These are phyloP conservation scores for Ceratobasidium sp. DNA, from an alignment of 1,284 basidiomycete genomes.

Conservation along the genomic window DNA sequence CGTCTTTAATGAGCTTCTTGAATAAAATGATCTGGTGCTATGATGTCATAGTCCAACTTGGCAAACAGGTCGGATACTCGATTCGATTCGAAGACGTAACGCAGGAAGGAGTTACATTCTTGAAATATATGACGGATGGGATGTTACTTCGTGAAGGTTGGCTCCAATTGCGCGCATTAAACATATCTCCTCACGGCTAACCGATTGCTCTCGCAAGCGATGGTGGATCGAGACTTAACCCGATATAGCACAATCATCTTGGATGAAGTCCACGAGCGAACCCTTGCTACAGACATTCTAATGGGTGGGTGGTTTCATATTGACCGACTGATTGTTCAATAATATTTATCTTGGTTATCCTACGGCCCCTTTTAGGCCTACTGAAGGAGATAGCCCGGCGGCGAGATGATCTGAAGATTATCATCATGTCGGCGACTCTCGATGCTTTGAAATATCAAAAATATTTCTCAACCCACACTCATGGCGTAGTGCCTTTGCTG, in stretches of 20 bases:
- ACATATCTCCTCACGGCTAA: background rate
- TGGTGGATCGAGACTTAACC: conserved; percentile 90
- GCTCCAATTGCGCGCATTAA: background rate
- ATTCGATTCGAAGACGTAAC: conserved; percentile 99
- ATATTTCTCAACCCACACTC: conserved; percentile 73
- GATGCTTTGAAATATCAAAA: conserved; percentile 97
- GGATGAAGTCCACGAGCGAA: conserved; percentile 98
- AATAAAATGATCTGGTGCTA: background rate
- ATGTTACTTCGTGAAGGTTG: conserved; percentile 61
- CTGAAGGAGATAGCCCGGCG: conserved; percentile 78
- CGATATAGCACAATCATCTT: conserved; percentile 98
- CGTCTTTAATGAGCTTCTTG: conserved; percentile 62
- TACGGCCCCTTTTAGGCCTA: conserved; percentile 82
- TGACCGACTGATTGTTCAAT: too few relatives aligned
- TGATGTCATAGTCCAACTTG: conserved; percentile 72
- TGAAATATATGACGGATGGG: conserved; percentile 99
- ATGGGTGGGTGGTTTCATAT: conserved; percentile 98
- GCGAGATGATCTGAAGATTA: conserved; percentile 92
- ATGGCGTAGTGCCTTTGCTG: conserved; percentile 78
- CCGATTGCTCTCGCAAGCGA: conserved; percentile 85
- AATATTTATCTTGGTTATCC: too few relatives aligned
- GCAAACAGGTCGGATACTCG: conserved; percentile 95
- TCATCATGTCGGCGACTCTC: conserved; percentile 98
- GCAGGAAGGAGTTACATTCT: conserved; percentile 85
- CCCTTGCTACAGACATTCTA: conserved; percentile 96